Evolutionary conservation across 2,329 filamentous ascomycete genomes (phyloP), one percentile per base, ranked within the genome.

Genomic region (Hymenoscyphus fraxineus): DNA sequence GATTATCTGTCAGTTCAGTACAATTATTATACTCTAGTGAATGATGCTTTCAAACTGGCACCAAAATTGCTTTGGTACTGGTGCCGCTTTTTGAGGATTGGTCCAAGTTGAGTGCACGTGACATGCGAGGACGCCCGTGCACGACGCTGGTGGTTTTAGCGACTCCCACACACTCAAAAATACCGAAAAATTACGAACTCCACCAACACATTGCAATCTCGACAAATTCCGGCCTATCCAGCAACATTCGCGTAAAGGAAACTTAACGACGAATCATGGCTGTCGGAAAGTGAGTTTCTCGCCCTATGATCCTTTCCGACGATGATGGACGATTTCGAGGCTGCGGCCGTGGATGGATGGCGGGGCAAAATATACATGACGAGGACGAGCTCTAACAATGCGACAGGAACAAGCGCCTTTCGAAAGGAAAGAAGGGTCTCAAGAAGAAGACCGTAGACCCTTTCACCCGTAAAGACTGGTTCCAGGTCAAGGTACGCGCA

Each of bases 401-500:
- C 56, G 59, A 71, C 65, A 93, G 90, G 92, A 99, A 99, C 90
- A 99, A 99, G 93, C 93, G 95, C 88, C 89, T 99, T 86, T 98
- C 95, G 74, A 99, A 99, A 89, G 95, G 95, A 85, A 99, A 98
- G 92, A 99, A 99, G 89, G 94, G 95, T 82, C 87, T 98, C 81
- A 98, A 98, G 92, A 98, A 99, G 94, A 94, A 94, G 85, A 94
- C 93, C 78, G 85, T 90, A 76, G 95, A 99, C 82, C 94, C 95
- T 78, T 98, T 98, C 87, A 88, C 93, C 78, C 91, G 94, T 80
- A 99, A 99, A 88, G 95, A 98, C 82, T 98, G 96, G 92, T 99
- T 93, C 85, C 91, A 90, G 78, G 89, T 99, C 83, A 98, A 98
- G 89, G 90, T 92, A 78, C 74, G 83, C 65, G 62, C 31, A 63